Base-by-base conservation (phyloP, 371 early-diverging fungal genomes). In the Mucor lusitanicus region DNA sequence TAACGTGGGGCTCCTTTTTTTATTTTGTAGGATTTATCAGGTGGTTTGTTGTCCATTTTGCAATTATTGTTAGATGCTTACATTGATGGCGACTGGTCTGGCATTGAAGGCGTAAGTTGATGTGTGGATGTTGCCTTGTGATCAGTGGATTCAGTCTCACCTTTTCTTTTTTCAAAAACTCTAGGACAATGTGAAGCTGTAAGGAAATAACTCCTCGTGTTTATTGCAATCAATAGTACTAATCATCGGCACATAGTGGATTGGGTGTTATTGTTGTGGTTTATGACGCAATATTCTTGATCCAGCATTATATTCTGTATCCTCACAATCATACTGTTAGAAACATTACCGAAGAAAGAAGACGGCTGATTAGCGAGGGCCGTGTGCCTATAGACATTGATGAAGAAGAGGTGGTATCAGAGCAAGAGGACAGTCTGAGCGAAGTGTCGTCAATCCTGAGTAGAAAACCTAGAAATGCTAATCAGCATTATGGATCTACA, bases 21-120 rank as follows among this genome's bases (percentile, higher is more conserved):
- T 21, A 25, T 50, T 40, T 54, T 1, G 39, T 68, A 78, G 78
- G 96, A 95, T 71, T 83, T 94, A 42, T 85, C 90, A 6, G 96
- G 97, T 55, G 97, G 96, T 4, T 39, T 81, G 0, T 74, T 94
- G 32, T 92, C 93, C 21, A 81, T 92, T 40, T 55, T 81, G 5
- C 97, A 96, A 77, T 77, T 91, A 40, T 50, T 94, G 0, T 60
- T 94, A 25, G 97, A 96, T 69, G 88, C 93, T 0, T 77, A 68
- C 13, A 64, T 86, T 6, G 71, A 80, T 28, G 77, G 80, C 9
- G 85, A 89, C 63, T 90, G 87, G 89, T 81, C 81, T 21, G 87
- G 86, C 33, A 82, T 91, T 17, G 71, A 77, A 23, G 91, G 90
- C 25, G 84, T 71, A 67, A 67, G 65, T 70, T 67, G 27, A 57